Conservation (phyloP, 1,284 basidiomycete genomes). For the Cystobasidium pallidum region DNA sequence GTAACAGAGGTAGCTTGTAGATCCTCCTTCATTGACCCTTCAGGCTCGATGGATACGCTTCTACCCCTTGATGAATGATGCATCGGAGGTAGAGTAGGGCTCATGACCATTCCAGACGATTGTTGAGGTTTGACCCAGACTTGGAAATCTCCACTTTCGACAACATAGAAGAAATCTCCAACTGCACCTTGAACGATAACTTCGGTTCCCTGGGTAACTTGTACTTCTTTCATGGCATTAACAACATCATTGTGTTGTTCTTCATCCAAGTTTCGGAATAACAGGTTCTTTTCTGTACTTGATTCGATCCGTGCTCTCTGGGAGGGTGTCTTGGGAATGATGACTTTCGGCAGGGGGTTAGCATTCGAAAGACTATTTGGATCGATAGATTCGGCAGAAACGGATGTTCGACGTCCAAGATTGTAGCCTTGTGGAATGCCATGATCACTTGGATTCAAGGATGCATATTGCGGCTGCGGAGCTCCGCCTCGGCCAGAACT, state of each 20-base stretch:
- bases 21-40: slow-evolving; percentile 47
- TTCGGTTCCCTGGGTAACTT: slow-evolving; percentile 71
- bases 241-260: slow-evolving; percentile 92
- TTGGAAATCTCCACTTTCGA: slow-evolving; percentile 84
- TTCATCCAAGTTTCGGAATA: slow-evolving; percentile 94
- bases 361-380: slow-evolving; percentile 63
- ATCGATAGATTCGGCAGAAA: slow-evolving; percentile 94
- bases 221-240: slow-evolving; percentile 91
- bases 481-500: slow-evolving; percentile 48
- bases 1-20: slow-evolving; percentile 44
- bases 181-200: slow-evolving; percentile 96
- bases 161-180: slow-evolving; percentile 97
- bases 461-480: slow-evolving; percentile 58
- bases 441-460: slow-evolving; percentile 55
- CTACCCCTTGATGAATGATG: slow-evolving; percentile 21
- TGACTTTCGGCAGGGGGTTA: slow-evolving; percentile 58
- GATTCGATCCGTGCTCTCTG: slow-evolving; percentile 85
- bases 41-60: slow-evolving; percentile 39
- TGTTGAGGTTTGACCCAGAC: slow-evolving; percentile 68
- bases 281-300: slow-evolving; percentile 85
- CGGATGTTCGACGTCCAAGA: slow-evolving; percentile 86
- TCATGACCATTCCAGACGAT: slow-evolving; percentile 56
- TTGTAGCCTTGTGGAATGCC: slow-evolving; percentile 63
- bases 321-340: slow-evolving; percentile 79
- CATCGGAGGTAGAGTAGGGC: slow-evolving; percentile 29